These are phyloP conservation scores for Gliomastix tumulicola DNA, from an alignment of 2,329 filamentous ascomycete genomes.

Conservation along the genomic window DNA sequence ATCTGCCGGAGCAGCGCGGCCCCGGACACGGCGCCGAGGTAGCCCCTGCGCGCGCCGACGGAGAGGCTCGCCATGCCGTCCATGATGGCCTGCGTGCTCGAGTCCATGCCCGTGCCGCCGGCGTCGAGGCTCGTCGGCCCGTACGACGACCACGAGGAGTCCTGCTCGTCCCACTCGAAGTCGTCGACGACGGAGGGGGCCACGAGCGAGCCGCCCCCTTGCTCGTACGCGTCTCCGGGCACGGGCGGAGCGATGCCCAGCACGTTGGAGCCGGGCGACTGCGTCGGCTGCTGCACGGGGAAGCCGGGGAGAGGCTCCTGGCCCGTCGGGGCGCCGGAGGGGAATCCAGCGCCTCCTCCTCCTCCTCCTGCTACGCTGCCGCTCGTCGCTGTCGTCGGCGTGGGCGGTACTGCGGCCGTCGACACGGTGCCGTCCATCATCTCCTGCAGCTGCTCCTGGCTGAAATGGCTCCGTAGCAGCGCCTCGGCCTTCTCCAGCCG, in stretches of 20 bases:
- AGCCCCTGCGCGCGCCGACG: conserved; percentile 29
- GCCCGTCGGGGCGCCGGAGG: too few species aligned
- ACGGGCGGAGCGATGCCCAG: too few species aligned
- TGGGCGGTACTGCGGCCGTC: conserved; percentile 1
- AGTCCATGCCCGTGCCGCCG: too few species aligned
- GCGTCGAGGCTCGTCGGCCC: too few species aligned
- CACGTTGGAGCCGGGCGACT: too few species aligned
- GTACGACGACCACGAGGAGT: conserved; percentile 1
- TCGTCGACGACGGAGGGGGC: conserved; percentile 1
- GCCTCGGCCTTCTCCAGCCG: conserved; percentile 11
- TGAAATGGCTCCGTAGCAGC: conserved; percentile 10
- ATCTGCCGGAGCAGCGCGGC: conserved; percentile 29
- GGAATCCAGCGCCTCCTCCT: too few species aligned
- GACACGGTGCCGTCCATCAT: conserved; percentile 9
- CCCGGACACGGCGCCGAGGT: conserved; percentile 36
- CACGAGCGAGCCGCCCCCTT: too few species aligned
- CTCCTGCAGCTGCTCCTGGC: conserved; percentile 9
- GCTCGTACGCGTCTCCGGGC: too few species aligned
- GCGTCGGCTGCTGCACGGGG: too few species aligned
- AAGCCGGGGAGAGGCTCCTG: too few species aligned
- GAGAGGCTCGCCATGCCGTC: conserved; percentile 30
- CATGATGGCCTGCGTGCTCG: conserved; percentile 1
- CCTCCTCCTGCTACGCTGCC: too few species aligned
- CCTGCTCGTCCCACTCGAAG: conserved; percentile 4
- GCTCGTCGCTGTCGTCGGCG: too few species aligned